Evolutionary conservation across 1,284 basidiomycete species (phyloP).

Genomic region (Puccinia novopanici): DNA sequence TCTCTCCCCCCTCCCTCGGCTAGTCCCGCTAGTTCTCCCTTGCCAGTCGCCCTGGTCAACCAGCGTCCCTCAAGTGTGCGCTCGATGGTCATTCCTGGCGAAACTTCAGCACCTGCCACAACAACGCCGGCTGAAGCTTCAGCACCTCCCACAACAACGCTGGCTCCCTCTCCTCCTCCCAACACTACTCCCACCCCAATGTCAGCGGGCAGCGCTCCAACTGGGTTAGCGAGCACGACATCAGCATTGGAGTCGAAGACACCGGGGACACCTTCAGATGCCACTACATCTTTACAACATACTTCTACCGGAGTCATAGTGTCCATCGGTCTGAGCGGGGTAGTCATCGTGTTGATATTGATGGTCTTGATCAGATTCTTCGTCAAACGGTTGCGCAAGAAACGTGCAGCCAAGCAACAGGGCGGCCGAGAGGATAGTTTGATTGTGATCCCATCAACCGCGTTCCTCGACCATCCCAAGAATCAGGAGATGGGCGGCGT

Average conservation of each 20-base stretch:
- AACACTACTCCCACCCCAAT: not conserved
- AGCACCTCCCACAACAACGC: not conserved
- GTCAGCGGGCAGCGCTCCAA: not conserved
- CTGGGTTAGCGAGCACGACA: not conserved
- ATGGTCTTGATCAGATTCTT: constrained; percentile 7
- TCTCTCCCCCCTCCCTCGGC: not conserved
- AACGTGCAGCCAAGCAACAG: not conserved
- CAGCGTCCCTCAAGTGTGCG: not conserved
- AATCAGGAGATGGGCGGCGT: constrained; percentile 27
- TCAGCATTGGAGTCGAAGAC: not conserved
- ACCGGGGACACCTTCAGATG: no score
- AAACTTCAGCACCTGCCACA: not conserved
- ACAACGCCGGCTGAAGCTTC: no score
- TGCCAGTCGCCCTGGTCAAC: not conserved
- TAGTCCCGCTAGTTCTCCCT: not conserved
- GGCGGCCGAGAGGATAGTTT: not conserved
- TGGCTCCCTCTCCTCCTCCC: not conserved
- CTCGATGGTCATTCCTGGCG: not conserved
- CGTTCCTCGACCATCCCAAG: constrained; percentile 3
- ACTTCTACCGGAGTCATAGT: constrained; percentile 10
- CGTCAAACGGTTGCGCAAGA: not conserved
- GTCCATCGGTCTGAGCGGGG: not conserved
- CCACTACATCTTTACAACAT: not conserved
- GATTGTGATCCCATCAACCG: constrained; percentile 5
- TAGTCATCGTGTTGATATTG: not conserved